Base-by-base conservation (phyloP, 2,329 filamentous ascomycete genomes). In the Rutstroemia sydowiana region DNA sequence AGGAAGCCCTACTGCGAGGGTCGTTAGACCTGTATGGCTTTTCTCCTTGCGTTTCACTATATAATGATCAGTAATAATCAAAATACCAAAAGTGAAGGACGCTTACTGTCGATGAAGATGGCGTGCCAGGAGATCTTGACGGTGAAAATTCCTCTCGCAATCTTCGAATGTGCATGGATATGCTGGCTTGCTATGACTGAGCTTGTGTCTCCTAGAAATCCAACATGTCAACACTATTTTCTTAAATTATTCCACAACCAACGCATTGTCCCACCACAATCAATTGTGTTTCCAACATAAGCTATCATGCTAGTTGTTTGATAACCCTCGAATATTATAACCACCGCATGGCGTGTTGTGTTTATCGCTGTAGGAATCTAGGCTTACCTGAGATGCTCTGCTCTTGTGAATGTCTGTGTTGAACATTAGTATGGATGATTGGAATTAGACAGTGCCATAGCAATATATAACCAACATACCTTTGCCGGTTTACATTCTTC, bases 331-430 rank as follows among this genome's bases (percentile, higher is more conserved):
- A n/a, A n/a, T n/a, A n/a, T n/a, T n/a, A n/a, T n/a, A n/a, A n/a
- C n/a, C n/a, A n/a, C n/a, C n/a, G n/a, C n/a, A n/a, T n/a, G n/a
- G n/a, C n/a, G n/a, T n/a, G n/a, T n/a, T n/a, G n/a, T n/a, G n/a
- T n/a, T n/a, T n/a, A n/a, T n/a, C n/a, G 30, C 13, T 11, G 14
- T 28, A 18, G 26, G 16, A 18, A 16, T 20, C 5, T 10, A 21
- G 37, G 41, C 58, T 64, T 58, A 82, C 79, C 78, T 77, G 39
- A 83, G 66, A 66, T 83, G 80, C 61, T 83, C 79, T 28, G 79
- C 80, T 61, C 80, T 71, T 11, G 79, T 82, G 56, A 83, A 83
- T 2, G 76, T 82, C 79, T 82, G 50, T 14, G 39, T 40, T 30
- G 21, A 40, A 18, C 50, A n/a, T 61, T 36, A 65, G 55, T 45